Conservation (phyloP, 495 filamentous ascomycete species). For the Hypoxylon rickii region DNA sequence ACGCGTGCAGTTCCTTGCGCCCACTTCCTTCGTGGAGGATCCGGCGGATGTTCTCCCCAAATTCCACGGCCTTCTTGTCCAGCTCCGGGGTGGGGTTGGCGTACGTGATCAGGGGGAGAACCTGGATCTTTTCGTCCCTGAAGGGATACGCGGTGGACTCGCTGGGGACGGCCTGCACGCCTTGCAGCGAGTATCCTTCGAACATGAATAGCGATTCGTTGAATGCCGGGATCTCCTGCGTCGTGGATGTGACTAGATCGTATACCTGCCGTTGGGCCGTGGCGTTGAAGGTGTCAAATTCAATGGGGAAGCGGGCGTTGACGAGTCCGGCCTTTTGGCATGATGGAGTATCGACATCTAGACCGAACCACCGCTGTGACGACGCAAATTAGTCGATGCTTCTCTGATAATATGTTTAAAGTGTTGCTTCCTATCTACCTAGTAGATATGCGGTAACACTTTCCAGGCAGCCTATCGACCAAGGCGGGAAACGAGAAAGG, state of each 20-base stretch:
- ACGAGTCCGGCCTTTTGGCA: background rate
- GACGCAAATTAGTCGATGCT: too few relatives aligned
- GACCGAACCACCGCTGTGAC: background rate
- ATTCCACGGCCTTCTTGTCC: background rate
- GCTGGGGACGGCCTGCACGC: background rate
- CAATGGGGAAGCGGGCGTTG: background rate
- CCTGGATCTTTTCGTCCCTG: background rate
- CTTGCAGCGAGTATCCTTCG: background rate
- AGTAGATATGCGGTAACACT: too few relatives aligned
- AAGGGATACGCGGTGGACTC: background rate
- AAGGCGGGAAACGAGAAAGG: too few relatives aligned
- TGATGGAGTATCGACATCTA: background rate
- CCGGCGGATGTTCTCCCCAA: background rate
- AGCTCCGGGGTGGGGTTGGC: background rate
- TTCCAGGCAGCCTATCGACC: too few relatives aligned
- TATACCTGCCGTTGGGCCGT: background rate
- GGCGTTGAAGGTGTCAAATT: background rate
- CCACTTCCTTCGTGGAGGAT: background rate
- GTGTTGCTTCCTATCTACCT: too few relatives aligned
- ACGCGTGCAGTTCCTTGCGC: constrained; percentile 34
- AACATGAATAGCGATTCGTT: background rate
- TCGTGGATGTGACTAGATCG: background rate
- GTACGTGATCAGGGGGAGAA: background rate
- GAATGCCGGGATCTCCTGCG: background rate
- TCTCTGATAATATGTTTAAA: too few relatives aligned